phyloP scores from a whole-genome alignment of 352 stramenopile species.

The Blastocystis sp. region DNA sequence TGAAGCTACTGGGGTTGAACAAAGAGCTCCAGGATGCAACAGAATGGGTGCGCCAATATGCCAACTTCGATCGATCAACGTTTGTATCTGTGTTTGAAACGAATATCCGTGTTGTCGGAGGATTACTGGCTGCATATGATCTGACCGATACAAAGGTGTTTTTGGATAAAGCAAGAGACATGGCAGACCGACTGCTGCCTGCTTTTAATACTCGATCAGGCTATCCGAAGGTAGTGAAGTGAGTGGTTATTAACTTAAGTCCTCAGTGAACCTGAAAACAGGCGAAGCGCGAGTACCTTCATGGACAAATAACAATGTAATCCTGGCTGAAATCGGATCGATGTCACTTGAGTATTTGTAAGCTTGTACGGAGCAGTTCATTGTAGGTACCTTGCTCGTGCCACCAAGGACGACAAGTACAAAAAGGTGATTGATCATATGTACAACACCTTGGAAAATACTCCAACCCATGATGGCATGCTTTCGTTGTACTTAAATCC shows the following conservation, averaged over 20 bases:
- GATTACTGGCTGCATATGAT: slow-evolving; percentile 85
- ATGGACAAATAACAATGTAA: slow-evolving; percentile 66
- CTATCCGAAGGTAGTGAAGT: slow-evolving; percentile 7
- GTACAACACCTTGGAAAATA: slow-evolving; percentile 69
- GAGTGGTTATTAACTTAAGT: neutral
- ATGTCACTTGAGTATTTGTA: slow-evolving; percentile 60
- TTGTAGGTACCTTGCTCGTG: slow-evolving; percentile 71
- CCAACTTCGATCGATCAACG: slow-evolving; percentile 74
- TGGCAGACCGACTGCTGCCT: slow-evolving; percentile 10
- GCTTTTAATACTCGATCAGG: slow-evolving; percentile 39
- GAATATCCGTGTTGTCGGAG: slow-evolving; percentile 89
- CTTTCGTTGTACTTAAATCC: neutral
- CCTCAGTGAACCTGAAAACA: slow-evolving; percentile 29
- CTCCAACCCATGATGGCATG: slow-evolving; percentile 61
- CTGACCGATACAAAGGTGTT: slow-evolving; percentile 68
- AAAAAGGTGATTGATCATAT: slow-evolving; percentile 69
- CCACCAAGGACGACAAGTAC: slow-evolving; percentile 66
- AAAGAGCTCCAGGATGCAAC: slow-evolving; percentile 74
- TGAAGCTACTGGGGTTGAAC: slow-evolving; percentile 70
- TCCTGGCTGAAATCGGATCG: slow-evolving; percentile 70
- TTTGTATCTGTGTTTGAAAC: slow-evolving; percentile 91
- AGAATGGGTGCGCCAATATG: slow-evolving; percentile 65
- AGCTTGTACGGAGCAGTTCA: slow-evolving; percentile 67
- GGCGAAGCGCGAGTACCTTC: neutral
- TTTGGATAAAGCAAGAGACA: slow-evolving; percentile 47